phyloP scores from a whole-genome alignment of 495 filamentous ascomycete genomes.

The Neurospora sp. region DNA sequence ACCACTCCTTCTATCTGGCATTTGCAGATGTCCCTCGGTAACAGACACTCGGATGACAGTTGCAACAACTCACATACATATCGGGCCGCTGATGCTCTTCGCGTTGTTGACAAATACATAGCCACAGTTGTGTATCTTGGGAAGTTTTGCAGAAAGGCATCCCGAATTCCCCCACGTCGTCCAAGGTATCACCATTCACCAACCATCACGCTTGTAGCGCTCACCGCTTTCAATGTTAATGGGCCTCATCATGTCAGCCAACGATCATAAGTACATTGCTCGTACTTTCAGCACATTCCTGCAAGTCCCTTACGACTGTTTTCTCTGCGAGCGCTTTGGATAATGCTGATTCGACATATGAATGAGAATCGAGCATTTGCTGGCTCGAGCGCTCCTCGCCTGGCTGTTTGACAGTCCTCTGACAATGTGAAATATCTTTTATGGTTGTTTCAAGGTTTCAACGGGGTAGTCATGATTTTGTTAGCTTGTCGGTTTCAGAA shows the following conservation, averaged over 20 bases:
- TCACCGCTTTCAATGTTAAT: not conserved
- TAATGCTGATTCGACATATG: not conserved
- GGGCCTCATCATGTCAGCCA: not conserved
- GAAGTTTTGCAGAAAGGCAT: not conserved
- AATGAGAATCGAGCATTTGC: not conserved
- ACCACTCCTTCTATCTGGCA: not conserved
- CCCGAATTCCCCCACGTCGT: not conserved
- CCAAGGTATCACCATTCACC: not conserved
- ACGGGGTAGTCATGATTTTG: not conserved
- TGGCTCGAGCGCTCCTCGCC: not conserved
- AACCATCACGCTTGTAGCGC: not conserved
- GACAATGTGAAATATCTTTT: not conserved
- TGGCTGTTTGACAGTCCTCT: not conserved
- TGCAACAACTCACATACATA: not conserved
- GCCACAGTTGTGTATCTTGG: not conserved
- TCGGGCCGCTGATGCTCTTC: not conserved
- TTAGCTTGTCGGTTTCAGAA: not conserved
- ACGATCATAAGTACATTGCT: not conserved
- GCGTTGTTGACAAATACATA: not conserved
- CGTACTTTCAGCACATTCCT: not conserved
- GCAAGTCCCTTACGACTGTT: not conserved
- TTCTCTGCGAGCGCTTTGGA: not conserved
- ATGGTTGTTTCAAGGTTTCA: not conserved
- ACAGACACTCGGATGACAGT: not conserved
- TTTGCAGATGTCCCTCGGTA: not conserved